Base-by-base conservation (phyloP, 2,329 filamentous ascomycete genomes). In the Boeremia exigua region DNA sequence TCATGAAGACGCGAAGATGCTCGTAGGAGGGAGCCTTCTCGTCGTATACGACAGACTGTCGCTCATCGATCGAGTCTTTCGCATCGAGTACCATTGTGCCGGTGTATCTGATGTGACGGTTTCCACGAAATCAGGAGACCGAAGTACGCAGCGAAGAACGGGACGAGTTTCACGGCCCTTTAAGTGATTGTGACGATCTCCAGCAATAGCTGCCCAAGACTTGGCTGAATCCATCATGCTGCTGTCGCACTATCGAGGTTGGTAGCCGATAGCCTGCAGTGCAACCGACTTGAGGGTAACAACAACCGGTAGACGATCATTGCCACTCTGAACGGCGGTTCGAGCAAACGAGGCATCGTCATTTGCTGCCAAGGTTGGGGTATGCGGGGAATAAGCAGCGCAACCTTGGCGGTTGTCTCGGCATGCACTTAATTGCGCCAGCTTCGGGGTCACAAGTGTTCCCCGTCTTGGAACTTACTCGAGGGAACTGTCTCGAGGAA, bases 1-100 rank as follows among this genome's bases (percentile, higher is more conserved):
- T 62, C 36, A 63, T 54, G 23, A 48, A 49, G 0, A 33, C 15
- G 9, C 58, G 54, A 2, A 63, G 58, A 39, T 64, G 56, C 6
- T 49, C 52, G 9, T 33, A 6, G 7, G 56, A 52, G 5, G 49
- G 37, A 10, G 47, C 32, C 43, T 61, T 55, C 39, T 48, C 50
- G 7, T 54, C 43, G 6, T 43, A 43, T 15, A 54, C 37, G 3
- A 48, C 25, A 0, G 50, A 54, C 12, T 38, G 43, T 4, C 37
- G 43, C n/a, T 48, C 50, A 2, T 48, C 50, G 37, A 30, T 40
- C 6, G 44, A 43, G 7, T 43, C 43, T 14, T 54, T 54, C 11
- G 44, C 25, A 6, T 54, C 50, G 15, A 32, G 37, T 25, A 23
- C 50, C 44, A 54, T 54, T 17, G 15, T 43, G 28, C 9, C 23